phyloP scores from a whole-genome alignment of 495 filamentous ascomycete species.

The Neurospora intermedia region DNA sequence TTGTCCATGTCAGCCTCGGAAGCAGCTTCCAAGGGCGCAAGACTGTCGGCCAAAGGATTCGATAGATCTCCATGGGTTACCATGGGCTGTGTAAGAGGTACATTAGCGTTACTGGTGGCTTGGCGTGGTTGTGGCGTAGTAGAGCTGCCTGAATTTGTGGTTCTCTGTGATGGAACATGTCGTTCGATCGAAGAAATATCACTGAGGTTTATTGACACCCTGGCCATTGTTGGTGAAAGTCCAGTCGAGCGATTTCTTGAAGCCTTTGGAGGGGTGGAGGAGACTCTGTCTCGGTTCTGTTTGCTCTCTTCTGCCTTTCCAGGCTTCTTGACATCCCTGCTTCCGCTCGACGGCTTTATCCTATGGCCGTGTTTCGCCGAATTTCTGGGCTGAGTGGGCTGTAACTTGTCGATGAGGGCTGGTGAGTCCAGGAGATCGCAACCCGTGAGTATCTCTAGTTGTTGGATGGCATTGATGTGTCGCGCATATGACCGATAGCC shows the following conservation, averaged over 20 bases:
- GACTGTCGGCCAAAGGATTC: background rate
- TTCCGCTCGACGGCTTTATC: background rate
- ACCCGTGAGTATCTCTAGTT: slow-evolving; percentile 67
- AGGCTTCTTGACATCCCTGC: background rate
- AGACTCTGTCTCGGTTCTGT: background rate
- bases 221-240: slow-evolving; percentile 21
- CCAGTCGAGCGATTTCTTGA: slow-evolving; percentile 10
- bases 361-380: background rate
- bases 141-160: slow-evolving; percentile 3
- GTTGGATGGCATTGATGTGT: slow-evolving; percentile 64
- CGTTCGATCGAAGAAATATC: slow-evolving; percentile 1
- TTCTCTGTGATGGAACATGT: background rate
- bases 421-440: slow-evolving; percentile 51
- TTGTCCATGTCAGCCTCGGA: background rate
- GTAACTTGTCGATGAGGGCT: slow-evolving; percentile 40
- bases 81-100: slow-evolving; percentile 3
- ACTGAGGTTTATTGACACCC: slow-evolving; percentile 10
- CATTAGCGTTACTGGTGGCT: background rate
- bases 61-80: background rate
- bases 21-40: slow-evolving; percentile 6
- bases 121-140: slow-evolving; percentile 3
- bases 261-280: slow-evolving; percentile 2
- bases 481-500: slow-evolving; percentile 65
- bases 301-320: background rate
- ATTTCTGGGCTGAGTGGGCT: slow-evolving; percentile 6